A percentile compares a stretch with the other conserved stretches of the same genome.
Conservation (phyloP, 2,329 filamentous ascomycete species). For the Pyricularia grisea region DNA sequence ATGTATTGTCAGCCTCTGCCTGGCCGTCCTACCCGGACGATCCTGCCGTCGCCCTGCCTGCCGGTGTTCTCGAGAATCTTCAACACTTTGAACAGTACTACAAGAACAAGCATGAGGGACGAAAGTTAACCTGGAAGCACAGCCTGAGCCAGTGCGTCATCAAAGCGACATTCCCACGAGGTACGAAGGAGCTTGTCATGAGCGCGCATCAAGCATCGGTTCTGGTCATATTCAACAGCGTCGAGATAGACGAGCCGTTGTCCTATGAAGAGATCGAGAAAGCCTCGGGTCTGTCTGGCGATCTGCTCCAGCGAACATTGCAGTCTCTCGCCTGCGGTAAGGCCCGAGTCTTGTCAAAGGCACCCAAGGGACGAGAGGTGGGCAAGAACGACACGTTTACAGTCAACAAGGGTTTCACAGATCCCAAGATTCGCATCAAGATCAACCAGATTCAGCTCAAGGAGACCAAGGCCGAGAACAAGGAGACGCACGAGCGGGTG, state of each 20-base stretch:
- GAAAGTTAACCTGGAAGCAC: constrained; percentile 86
- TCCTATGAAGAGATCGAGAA: constrained; percentile 67
- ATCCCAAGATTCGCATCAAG: constrained; percentile 85
- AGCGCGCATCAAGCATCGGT: constrained; percentile 90
- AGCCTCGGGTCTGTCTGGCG: constrained; percentile 64
- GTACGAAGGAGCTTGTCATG: constrained; percentile 79
- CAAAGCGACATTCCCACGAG: constrained; percentile 69
- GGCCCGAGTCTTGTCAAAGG: constrained; percentile 73
- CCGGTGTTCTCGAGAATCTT: constrained; percentile 65
- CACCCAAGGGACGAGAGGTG: constrained; percentile 77
- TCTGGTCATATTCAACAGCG: constrained; percentile 78
- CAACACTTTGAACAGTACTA: constrained; percentile 80
- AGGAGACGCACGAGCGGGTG: constrained; percentile 84
- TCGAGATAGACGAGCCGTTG: constrained; percentile 37
- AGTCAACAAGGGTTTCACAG: constrained; percentile 67
- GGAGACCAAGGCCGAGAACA: constrained; percentile 92
- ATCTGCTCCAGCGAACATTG: constrained; percentile 78
- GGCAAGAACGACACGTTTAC: constrained; percentile 71
- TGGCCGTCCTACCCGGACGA: constrained; percentile 87
- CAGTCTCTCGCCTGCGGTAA: constrained; percentile 93
- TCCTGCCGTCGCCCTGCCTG: constrained; percentile 58
- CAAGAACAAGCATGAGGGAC: constrained; percentile 78
- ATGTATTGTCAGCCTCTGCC: constrained; percentile 78
- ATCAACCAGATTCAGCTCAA: constrained; percentile 98
- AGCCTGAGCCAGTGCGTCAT: constrained; percentile 84